These are phyloP conservation scores for Sporothrix inflata DNA, from an alignment of 2,329 filamentous ascomycete genomes.

Conservation along the genomic window DNA sequence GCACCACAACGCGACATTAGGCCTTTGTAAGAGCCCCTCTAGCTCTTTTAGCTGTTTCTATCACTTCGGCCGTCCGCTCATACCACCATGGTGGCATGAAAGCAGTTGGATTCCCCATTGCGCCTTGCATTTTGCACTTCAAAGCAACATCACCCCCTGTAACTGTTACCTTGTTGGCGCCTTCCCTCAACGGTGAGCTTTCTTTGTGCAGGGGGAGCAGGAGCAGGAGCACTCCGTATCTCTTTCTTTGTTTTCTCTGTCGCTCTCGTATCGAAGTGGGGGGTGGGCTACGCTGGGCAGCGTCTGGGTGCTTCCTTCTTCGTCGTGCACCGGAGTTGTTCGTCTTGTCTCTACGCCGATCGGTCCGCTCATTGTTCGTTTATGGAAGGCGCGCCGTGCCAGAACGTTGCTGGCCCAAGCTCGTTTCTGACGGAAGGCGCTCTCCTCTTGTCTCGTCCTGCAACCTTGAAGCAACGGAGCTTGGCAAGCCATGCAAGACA, in stretches of 20 bases:
- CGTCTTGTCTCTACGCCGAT: not conserved
- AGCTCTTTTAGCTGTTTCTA: not conserved
- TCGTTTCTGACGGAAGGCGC: not conserved
- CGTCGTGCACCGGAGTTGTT: not conserved
- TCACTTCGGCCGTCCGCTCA: not conserved
- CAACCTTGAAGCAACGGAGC: not conserved
- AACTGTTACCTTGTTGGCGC: not conserved
- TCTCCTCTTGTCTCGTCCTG: not conserved
- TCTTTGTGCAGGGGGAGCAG: not conserved
- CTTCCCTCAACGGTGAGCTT: not conserved
- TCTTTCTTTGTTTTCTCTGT: not conserved
- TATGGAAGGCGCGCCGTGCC: not conserved
- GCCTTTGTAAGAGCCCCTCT: slow-evolving; percentile 20
- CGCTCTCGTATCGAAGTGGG: not conserved
- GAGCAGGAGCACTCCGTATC: not conserved
- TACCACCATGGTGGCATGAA: not conserved
- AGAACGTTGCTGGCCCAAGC: not conserved
- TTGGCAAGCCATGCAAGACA: slow-evolving; percentile 1
- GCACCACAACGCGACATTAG: not conserved
- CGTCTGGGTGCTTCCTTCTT: not conserved
- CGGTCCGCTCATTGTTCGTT: not conserved
- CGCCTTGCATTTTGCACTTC: not conserved
- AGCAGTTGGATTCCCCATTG: not conserved
- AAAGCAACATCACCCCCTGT: not conserved
- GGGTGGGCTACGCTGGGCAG: not conserved